A percentile compares a stretch with the other conserved stretches of the same genome.
Evolutionary conservation across 2,329 filamentous ascomycete genomes (phyloP).

Genomic region (Beauveria brongniartii): DNA sequence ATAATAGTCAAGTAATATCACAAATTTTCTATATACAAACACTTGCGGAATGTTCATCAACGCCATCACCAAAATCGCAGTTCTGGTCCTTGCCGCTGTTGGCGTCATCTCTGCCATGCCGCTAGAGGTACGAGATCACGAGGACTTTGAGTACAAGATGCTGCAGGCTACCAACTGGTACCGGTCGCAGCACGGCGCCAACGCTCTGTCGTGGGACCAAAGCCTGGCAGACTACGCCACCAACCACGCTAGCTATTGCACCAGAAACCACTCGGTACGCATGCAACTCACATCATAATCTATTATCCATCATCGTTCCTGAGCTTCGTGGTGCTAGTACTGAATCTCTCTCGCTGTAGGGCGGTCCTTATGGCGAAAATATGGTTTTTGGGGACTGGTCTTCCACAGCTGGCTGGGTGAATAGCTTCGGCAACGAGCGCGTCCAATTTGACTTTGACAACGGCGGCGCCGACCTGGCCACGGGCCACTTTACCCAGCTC

Average conservation of each 20-base stretch:
- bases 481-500: conserved; percentile 24
- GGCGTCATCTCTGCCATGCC: not conserved
- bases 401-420: conserved; percentile 2
- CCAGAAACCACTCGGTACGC: conserved; percentile 36
- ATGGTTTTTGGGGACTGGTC: not conserved
- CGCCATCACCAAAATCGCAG: not conserved
- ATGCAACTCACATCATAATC: too few relatives aligned
- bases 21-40: not conserved
- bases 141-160: conserved; percentile 9
- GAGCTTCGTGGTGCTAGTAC: not conserved
- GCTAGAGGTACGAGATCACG: not conserved
- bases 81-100: not conserved
- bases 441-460: conserved; percentile 11
- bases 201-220: conserved; percentile 53
- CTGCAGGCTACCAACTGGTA: conserved; percentile 72
- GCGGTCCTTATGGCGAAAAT: not conserved
- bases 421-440: conserved; percentile 15
- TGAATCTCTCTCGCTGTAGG: not conserved
- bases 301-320: too few relatives aligned
- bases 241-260: conserved; percentile 53
- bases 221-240: conserved; percentile 52
- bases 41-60: not conserved
- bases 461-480: not conserved
- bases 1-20: not conserved
- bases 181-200: conserved; percentile 67